Conservation (phyloP, 1,139 yeast genomes). For the Yamadazyma pseudoaaseri region DNA sequence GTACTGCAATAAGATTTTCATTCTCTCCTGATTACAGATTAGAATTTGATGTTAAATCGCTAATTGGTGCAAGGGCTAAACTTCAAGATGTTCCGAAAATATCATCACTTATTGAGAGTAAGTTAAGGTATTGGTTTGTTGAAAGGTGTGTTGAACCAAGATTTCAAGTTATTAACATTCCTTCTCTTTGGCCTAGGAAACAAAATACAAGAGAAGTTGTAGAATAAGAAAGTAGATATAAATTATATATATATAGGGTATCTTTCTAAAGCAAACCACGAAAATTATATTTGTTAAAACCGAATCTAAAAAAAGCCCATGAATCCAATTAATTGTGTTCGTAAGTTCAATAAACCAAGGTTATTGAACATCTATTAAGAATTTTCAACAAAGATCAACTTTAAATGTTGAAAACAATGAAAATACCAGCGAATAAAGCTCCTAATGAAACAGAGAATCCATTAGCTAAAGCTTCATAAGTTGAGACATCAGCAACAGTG, state of each 20-base stretch:
- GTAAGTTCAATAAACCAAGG: too few species aligned
- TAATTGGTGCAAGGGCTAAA: slow-evolving; percentile 90
- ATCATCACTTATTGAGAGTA: slow-evolving; percentile 77
- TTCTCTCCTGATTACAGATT: slow-evolving; percentile 88
- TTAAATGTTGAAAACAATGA: slow-evolving; percentile 16
- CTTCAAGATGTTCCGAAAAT: slow-evolving; percentile 92
- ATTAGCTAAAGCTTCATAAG: slow-evolving; percentile 17
- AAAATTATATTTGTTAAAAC: background rate
- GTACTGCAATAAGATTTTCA: slow-evolving; percentile 80
- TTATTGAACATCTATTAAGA: background rate
- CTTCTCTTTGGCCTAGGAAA: slow-evolving; percentile 87
- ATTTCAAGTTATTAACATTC: slow-evolving; percentile 78
- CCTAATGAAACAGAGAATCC: slow-evolving; percentile 19
- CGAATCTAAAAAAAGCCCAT: background rate
- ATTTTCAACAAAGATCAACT: slow-evolving; percentile 7
- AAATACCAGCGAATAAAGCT: slow-evolving; percentile 21
- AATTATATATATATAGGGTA: background rate
- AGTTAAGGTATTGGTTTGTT: slow-evolving; percentile 83
- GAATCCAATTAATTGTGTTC: background rate
- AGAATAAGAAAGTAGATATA: slow-evolving; percentile 1
- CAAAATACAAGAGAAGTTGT: slow-evolving; percentile 55
- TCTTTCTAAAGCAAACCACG: background rate
- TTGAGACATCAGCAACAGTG: slow-evolving; percentile 3
- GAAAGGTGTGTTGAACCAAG: slow-evolving; percentile 94
- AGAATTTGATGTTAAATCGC: slow-evolving; percentile 80